Percentiles rank a stretch among this genome's conserved stretches.
These are phyloP conservation scores for Heritiera fomes DNA, from an alignment of 345 rosid species.

Conservation along the genomic window DNA sequence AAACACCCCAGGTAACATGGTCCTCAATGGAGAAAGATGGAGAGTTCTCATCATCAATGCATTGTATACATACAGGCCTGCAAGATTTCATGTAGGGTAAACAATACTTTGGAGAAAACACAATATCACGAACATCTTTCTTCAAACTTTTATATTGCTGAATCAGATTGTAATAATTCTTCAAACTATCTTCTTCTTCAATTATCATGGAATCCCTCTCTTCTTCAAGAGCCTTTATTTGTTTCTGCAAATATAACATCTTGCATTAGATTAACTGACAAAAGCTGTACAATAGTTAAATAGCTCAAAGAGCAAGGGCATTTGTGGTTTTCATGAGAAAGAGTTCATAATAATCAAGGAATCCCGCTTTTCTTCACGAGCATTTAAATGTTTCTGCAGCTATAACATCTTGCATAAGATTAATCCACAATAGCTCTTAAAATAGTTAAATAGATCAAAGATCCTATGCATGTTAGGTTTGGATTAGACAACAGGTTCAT, in stretches of 20 bases:
- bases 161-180: conserved; percentile 73
- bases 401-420: conserved; percentile 24
- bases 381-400: conserved; percentile 57
- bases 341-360: background rate
- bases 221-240: conserved; percentile 71
- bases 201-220: conserved; percentile 87
- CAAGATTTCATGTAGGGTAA: conserved; percentile 84
- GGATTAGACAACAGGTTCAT: background rate
- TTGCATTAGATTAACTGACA: conserved; percentile 20
- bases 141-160: conserved; percentile 70
- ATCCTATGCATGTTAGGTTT: background rate
- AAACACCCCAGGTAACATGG: conserved; percentile 77
- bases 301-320: background rate
- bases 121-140: conserved; percentile 75
- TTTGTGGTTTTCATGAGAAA: background rate
- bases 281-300: conserved; percentile 1
- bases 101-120: conserved; percentile 77
- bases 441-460: conserved; percentile 12
- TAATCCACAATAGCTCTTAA: conserved; percentile 3
- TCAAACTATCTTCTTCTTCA: conserved; percentile 92
- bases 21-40: conserved; percentile 71
- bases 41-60: conserved; percentile 53
- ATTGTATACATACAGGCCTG: conserved; percentile 66
- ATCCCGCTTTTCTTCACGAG: conserved; percentile 60
- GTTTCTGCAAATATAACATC: conserved; percentile 55